A percentile compares a stretch with the other conserved stretches of the same genome.
phyloP scores from a whole-genome alignment of 805 yeast genomes.

The Sugiyamaella lignohabitans region DNA sequence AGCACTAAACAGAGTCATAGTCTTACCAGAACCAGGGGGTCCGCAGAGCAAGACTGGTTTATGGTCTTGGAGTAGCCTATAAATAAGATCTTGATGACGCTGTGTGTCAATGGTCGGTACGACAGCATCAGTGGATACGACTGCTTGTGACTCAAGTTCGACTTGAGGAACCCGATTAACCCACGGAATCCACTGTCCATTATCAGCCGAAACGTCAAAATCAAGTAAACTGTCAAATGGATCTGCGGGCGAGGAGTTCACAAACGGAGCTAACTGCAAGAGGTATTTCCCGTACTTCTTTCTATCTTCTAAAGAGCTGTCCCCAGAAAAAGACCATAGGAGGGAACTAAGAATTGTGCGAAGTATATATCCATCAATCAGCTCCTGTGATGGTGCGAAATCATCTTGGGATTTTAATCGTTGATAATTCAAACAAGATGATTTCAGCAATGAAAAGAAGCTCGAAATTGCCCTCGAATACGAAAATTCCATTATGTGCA shows the following conservation, averaged over 20 bases:
- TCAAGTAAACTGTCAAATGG: constrained; percentile 36
- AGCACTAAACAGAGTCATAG: constrained; percentile 77
- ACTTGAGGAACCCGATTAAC: constrained; percentile 34
- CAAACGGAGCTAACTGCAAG: constrained; percentile 19
- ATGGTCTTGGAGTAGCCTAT: constrained; percentile 48
- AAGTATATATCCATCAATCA: constrained; percentile 20
- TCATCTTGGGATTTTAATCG: background rate
- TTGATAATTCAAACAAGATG: constrained; percentile 29
- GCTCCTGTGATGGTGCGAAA: constrained; percentile 22
- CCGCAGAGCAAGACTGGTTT: constrained; percentile 74
- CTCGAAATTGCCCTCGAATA: constrained; percentile 35
- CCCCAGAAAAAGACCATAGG: constrained; percentile 66
- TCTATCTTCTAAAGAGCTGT: constrained; percentile 38
- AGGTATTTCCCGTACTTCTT: constrained; percentile 33
- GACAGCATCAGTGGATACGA: constrained; percentile 55
- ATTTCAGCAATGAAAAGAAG: constrained; percentile 36
- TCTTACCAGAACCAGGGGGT: constrained; percentile 96
- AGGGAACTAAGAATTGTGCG: constrained; percentile 32
- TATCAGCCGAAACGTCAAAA: constrained; percentile 40
- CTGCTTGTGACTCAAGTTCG: constrained; percentile 52
- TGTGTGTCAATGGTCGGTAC: constrained; percentile 76
- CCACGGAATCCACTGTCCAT: constrained; percentile 44
- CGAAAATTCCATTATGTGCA: constrained; percentile 50
- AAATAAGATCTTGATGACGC: constrained; percentile 57
- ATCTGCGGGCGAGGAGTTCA: constrained; percentile 14